phyloP scores from a whole-genome alignment of 345 rosid species.

The Eucalyptus guilfoylei region DNA sequence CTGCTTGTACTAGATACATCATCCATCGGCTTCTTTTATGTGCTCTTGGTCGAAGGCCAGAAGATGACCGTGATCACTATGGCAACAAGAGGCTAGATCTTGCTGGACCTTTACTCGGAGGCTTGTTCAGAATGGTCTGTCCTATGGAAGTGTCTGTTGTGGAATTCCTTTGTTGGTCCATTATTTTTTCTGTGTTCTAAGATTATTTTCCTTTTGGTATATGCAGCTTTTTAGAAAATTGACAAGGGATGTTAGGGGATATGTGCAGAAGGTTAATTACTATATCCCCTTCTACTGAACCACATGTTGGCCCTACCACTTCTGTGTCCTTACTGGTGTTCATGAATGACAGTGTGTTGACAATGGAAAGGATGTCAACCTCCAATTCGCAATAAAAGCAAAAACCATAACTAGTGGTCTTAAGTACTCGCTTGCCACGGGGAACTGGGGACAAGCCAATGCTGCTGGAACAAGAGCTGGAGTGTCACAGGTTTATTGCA shows the following conservation, averaged over 20 bases:
- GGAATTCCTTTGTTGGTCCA: background rate
- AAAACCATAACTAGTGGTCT: constrained; percentile 97
- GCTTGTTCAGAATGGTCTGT: constrained; percentile 90
- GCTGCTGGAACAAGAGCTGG: constrained; percentile 99
- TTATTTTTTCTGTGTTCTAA: background rate
- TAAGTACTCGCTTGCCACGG: constrained; percentile 96
- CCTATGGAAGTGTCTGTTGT: background rate
- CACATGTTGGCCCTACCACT: background rate
- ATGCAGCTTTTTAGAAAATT: constrained; percentile 92
- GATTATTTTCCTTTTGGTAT: background rate
- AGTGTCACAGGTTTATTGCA: constrained; percentile 77
- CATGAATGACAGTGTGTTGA: constrained; percentile 67
- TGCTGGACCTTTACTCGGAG: constrained; percentile 98
- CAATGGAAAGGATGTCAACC: constrained; percentile 92
- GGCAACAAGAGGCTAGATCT: constrained; percentile 99
- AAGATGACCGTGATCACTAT: constrained; percentile 98
- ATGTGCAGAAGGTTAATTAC: constrained; percentile 85
- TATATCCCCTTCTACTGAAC: background rate
- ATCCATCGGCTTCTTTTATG: constrained; percentile 90
- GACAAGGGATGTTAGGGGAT: constrained; percentile 86
- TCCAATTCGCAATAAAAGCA: constrained; percentile 94
- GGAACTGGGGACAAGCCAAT: constrained; percentile 99
- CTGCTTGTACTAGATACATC: constrained; percentile 44
- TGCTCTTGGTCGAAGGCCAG: constrained; percentile 91
- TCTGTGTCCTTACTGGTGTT: background rate